Evolutionary conservation across 2,329 filamentous ascomycete species (phyloP).

Genomic region (Aureobasidium mangrovei): DNA sequence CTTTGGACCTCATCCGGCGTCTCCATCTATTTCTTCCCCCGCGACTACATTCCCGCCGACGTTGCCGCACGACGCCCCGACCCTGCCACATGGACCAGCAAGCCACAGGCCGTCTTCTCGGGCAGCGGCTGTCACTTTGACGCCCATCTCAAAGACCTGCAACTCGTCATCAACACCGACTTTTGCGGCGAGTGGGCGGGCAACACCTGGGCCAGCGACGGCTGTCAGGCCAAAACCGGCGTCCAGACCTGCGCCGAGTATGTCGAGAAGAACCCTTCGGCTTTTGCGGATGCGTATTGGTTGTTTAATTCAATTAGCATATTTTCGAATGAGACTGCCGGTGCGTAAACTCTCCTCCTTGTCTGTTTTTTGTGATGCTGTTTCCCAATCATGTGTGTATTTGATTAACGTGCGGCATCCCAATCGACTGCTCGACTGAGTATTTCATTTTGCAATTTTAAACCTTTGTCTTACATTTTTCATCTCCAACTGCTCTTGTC

Average conservation of each 20-base stretch:
- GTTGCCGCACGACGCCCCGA: slow-evolving; percentile 51
- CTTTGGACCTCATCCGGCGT: slow-evolving; percentile 64
- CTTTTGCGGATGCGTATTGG: slow-evolving; percentile 70
- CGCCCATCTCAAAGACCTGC: slow-evolving; percentile 59
- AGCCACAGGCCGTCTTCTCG: slow-evolving; percentile 58
- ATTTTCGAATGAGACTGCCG: slow-evolving; percentile 3
- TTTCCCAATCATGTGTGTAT: too few species aligned
- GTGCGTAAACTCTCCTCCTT: background rate
- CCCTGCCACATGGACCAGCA: slow-evolving; percentile 55
- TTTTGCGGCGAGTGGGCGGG: slow-evolving; percentile 89
- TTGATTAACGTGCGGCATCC: too few species aligned
- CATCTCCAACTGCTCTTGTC: too few species aligned
- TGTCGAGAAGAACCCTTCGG: slow-evolving; percentile 60
- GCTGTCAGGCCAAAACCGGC: slow-evolving; percentile 47
- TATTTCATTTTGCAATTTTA: too few species aligned
- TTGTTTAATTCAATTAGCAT: slow-evolving; percentile 37
- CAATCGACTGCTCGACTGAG: too few species aligned
- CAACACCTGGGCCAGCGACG: slow-evolving; percentile 51
- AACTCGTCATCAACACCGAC: slow-evolving; percentile 72
- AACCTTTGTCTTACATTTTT: too few species aligned
- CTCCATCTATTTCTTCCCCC: slow-evolving; percentile 73
- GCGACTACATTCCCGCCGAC: slow-evolving; percentile 55
- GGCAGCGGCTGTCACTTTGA: slow-evolving; percentile 61
- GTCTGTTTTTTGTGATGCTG: background rate
- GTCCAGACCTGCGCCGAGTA: slow-evolving; percentile 61